A percentile compares a stretch with the other conserved stretches of the same genome.
Evolutionary conservation across 83 land plant species (phyloP).

Genomic region (Picea engelmannii): DNA sequence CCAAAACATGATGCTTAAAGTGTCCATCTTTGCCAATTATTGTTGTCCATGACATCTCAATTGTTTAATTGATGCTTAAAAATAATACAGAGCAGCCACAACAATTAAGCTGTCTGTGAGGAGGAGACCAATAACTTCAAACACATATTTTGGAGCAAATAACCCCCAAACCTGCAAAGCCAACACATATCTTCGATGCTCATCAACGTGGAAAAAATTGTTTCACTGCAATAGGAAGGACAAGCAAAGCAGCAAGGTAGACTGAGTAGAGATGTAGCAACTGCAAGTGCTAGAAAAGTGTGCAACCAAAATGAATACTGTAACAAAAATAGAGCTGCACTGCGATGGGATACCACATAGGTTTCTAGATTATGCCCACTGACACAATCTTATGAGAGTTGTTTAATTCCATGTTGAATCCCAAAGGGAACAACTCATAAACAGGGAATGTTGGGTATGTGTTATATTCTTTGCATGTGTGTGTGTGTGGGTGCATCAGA

Average conservation of each 20-base stretch:
- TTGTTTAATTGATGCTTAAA: background rate
- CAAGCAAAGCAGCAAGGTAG: background rate
- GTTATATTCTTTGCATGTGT: too few species aligned
- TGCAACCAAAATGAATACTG: too few species aligned
- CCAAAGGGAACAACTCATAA: background rate
- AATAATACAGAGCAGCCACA: constrained; percentile 48
- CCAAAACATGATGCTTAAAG: background rate
- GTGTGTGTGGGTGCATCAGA: too few species aligned
- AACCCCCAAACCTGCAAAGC: constrained; percentile 95
- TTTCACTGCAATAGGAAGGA: background rate
- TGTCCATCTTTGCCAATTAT: background rate
- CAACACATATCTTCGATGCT: constrained; percentile 1
- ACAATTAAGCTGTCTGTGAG: constrained; percentile 65
- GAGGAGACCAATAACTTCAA: constrained; percentile 84
- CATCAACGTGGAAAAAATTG: background rate
- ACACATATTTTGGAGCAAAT: constrained; percentile 97
- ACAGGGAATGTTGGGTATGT: too few species aligned
- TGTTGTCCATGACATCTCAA: background rate
- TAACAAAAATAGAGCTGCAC: background rate
- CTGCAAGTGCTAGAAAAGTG: background rate
- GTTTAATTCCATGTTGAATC: background rate
- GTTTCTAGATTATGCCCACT: background rate
- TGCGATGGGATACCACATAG: background rate
- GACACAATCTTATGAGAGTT: background rate
- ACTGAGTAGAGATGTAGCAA: background rate